Evolutionary conservation across 768 basidiomycete genomes (phyloP).

Genomic region (Mrakia hoshinonis): DNA sequence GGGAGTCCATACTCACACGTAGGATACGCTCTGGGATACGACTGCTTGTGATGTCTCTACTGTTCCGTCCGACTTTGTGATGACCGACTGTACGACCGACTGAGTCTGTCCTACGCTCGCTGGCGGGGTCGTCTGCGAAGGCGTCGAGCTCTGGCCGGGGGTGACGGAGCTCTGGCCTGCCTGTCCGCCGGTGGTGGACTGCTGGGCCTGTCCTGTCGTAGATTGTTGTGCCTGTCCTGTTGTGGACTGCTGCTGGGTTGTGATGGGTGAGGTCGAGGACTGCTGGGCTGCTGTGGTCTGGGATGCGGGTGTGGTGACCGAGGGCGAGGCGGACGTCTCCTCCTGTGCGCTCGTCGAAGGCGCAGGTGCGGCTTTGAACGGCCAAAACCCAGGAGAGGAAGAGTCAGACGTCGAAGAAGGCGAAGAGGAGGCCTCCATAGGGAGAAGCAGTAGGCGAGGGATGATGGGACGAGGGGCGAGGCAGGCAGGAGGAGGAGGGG

Average conservation of each 20-base stretch:
- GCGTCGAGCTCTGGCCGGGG: no score
- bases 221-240: not conserved
- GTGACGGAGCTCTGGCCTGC: conserved; percentile 1
- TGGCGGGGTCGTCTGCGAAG: not conserved
- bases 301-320: not conserved
- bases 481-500: not conserved
- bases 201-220: not conserved
- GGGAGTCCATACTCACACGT: not conserved
- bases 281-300: not conserved
- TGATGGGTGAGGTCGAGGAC: not conserved
- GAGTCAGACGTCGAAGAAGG: not conserved
- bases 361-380: not conserved
- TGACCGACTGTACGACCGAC: not conserved
- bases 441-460: not conserved
- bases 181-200: not conserved
- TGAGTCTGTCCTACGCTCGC: not conserved
- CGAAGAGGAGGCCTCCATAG: not conserved
- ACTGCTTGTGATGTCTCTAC: not conserved
- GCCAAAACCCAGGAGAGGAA: not conserved
- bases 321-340: not conserved
- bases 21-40: conserved; percentile 8
- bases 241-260: not conserved
- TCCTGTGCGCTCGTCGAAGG: not conserved
- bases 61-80: not conserved
- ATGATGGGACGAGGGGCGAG: not conserved